These are phyloP conservation scores for Mitragyna speciosa DNA, from an alignment of 257 asterid species.

Conservation along the genomic window DNA sequence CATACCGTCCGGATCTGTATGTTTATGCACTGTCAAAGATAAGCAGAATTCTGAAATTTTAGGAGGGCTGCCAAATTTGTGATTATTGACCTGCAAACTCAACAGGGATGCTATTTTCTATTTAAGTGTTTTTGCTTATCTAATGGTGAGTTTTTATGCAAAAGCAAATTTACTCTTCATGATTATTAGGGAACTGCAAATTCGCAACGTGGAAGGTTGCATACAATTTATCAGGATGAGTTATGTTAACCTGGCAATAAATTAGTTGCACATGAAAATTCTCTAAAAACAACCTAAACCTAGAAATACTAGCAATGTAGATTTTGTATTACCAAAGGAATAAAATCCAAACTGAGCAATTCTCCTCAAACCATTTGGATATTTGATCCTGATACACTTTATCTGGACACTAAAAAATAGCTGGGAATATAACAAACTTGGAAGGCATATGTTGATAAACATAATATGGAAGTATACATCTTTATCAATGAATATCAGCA, in stretches of 20 bases:
- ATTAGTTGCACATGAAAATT: too few relatives aligned
- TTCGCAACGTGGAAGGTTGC: neutral
- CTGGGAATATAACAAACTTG: neutral
- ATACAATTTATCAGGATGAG: too few relatives aligned
- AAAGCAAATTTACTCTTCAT: too few relatives aligned
- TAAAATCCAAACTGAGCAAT: neutral
- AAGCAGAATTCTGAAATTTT: too few relatives aligned
- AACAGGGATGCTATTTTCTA: too few relatives aligned
- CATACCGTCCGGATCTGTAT: too few relatives aligned
- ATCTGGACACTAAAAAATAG: neutral
- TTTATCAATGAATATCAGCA: neutral
- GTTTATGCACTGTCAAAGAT: too few relatives aligned
- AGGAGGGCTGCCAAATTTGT: too few relatives aligned
- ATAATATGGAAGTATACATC: neutral
- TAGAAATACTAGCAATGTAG: neutral
- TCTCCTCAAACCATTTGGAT: neutral
- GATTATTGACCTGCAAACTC: neutral
- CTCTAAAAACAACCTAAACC: neutral
- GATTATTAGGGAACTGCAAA: neutral
- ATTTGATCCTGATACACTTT: neutral
- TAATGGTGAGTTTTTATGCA: neutral
- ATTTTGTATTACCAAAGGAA: neutral
- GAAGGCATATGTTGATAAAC: neutral
- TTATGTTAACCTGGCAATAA: too few relatives aligned
- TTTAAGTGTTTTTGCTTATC: too few relatives aligned